These are phyloP conservation scores for Eucalyptus paniculata DNA, from an alignment of 345 rosid species.

Conservation along the genomic window DNA sequence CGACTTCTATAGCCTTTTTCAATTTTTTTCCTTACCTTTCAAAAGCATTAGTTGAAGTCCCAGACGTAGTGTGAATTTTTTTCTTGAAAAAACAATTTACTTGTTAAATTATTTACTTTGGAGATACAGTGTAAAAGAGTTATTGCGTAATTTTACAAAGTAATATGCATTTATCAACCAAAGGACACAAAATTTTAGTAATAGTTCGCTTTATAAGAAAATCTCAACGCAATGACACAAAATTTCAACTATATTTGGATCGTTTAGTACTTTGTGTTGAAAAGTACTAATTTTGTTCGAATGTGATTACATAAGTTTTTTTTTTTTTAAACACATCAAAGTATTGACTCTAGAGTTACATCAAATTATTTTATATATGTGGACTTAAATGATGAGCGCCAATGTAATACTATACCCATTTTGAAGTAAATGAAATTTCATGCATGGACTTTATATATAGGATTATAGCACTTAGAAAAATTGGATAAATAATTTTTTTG, in stretches of 20 bases:
- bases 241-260: neutral
- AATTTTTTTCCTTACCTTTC: rapidly evolving
- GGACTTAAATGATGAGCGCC: rapidly evolving
- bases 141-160: neutral
- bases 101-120: rapidly evolving
- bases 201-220: too few relatives aligned
- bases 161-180: neutral
- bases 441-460: neutral
- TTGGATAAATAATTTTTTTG: neutral
- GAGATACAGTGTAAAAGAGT: rapidly evolving
- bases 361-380: neutral
- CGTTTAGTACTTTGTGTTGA: too few relatives aligned
- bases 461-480: neutral
- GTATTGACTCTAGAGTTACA: neutral
- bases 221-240: rapidly evolving
- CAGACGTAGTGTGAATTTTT: too few relatives aligned
- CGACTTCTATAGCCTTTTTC: neutral
- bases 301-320: neutral
- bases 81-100: rapidly evolving
- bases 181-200: neutral
- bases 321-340: neutral
- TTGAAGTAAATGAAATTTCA: neutral
- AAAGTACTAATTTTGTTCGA: rapidly evolving
- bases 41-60: neutral
- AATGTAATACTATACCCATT: rapidly evolving